Base-by-base conservation (phyloP, 202 grass and related monocot species). In the Dendrocalamus latiflorus region DNA sequence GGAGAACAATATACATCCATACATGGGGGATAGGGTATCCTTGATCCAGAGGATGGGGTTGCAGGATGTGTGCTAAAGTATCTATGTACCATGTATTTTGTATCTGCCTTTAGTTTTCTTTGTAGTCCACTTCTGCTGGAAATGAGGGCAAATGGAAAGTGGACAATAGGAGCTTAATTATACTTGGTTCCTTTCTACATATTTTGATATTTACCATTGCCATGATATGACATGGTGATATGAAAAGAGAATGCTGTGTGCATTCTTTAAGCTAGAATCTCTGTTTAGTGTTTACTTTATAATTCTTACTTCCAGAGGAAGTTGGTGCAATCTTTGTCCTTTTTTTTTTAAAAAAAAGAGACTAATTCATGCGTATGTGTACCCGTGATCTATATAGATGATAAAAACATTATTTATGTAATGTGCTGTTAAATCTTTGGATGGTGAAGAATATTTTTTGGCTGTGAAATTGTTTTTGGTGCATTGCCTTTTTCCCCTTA, bases 401-500 rank as follows among this genome's bases (percentile, higher is more conserved):
- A 18, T 10, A 57, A 65, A 65, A 71, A 71, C 15, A 18, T 66
- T 47, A 65, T 77, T 79, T 60, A 75, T 80, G 36, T 62, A 15
- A 77, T 50, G 17, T 50, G 51, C 65, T 5, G 1, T 38, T 39
- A 59, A 44, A 43, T 36, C 14, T 66, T 65, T 82, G 42, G 41
- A 65, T 67, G 9, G 4, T 59, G 12, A 39, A 59, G 10, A 84
- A 56, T 85, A 39, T 50, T 1, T 72, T 81, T 42, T 3, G 8
- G 11, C 48, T 57, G 33, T 49, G 21, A 77, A 80, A 80, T 65
- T 77, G 5, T 68, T 33, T 77, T 79, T 74, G 57, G 58, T 80
- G 25, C n/a, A 56, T 55, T 86, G 16, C 44, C 73, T 39, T 43
- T 50, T 65, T 28, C 34, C 34, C 6, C n/a, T 60, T 51, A 16